Conservation (phyloP, 2,329 filamentous ascomycete genomes). For the Stagonosporopsis vannaccii region DNA sequence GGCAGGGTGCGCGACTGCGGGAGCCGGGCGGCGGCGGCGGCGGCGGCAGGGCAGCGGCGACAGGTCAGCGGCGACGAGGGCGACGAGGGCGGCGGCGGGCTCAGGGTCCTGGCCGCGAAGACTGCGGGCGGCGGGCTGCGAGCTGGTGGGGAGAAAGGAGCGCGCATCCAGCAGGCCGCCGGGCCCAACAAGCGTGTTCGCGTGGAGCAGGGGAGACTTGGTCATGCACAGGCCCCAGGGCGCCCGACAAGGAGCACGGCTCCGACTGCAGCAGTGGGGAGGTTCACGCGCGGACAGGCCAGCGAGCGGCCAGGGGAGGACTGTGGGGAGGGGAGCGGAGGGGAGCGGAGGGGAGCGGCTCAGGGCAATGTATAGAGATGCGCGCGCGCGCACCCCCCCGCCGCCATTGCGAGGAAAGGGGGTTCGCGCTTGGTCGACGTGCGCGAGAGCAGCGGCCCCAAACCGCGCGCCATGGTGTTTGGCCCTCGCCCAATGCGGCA, state of each 20-base stretch:
- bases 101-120: conserved; percentile 15
- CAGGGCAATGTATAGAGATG: conserved; percentile 1
- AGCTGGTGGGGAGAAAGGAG: conserved; percentile 13
- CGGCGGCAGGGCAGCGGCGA: not conserved
- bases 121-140: not conserved
- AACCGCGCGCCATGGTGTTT: conserved; percentile 9
- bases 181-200: conserved; percentile 10
- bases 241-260: conserved; percentile 13
- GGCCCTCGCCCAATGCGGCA: conserved; percentile 7
- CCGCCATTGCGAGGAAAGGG: conserved; percentile 9
- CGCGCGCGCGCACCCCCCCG: too few species aligned
- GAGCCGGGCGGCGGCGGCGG: not conserved
- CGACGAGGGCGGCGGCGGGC: not conserved
- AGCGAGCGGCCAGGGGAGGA: conserved; percentile 3
- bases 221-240: conserved; percentile 13
- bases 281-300: conserved; percentile 9
- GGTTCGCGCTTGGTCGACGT: conserved; percentile 7
- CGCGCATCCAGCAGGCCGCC: conserved; percentile 6
- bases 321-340: conserved; percentile 12
- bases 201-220: conserved; percentile 6
- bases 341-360: conserved; percentile 5
- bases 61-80: not conserved
- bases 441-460: conserved; percentile 4
- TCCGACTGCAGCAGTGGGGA: conserved; percentile 9
- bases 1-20: too few species aligned